Evolutionary conservation across 2,329 filamentous ascomycete species (phyloP).

Genomic region (Trichophyton rubrum): DNA sequence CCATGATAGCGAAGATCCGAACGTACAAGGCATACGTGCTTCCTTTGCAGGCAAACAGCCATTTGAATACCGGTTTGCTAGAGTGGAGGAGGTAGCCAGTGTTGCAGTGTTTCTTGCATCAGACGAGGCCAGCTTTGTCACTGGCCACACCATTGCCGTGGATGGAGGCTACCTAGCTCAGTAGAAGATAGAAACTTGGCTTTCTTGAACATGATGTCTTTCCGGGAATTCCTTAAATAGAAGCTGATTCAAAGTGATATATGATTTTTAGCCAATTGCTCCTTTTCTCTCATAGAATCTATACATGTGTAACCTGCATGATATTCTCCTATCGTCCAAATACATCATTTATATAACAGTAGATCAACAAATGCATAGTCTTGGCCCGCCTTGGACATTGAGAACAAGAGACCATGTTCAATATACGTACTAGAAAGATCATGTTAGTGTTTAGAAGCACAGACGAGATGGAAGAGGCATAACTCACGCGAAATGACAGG

Average conservation of each 20-base stretch:
- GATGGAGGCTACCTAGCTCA: conserved; percentile 35
- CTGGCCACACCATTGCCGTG: conserved; percentile 33
- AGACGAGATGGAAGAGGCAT: conserved; percentile 37
- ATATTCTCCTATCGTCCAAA: too few species aligned
- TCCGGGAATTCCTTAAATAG: not conserved
- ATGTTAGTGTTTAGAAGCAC: conserved; percentile 31
- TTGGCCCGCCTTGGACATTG: too few species aligned
- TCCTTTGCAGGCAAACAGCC: conserved; percentile 16
- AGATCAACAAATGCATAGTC: too few species aligned
- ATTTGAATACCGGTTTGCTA: conserved; percentile 19
- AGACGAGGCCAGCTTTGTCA: conserved; percentile 37
- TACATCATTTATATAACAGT: too few species aligned
- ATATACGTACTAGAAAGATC: not conserved
- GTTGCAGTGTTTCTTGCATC: conserved; percentile 37
- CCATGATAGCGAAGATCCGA: conserved; percentile 6
- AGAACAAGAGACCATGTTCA: not conserved
- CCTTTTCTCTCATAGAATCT: too few species aligned
- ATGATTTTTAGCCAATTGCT: too few species aligned
- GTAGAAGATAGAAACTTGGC: not conserved
- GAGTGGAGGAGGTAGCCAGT: conserved; percentile 25
- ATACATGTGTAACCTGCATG: too few species aligned
- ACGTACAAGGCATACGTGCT: conserved; percentile 9
- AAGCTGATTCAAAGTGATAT: too few species aligned
- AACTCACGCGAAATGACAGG: conserved; percentile 19
- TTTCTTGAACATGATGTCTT: not conserved